Evolutionary conservation across 306 rosid genomes (phyloP).

Genomic region (Malus fusca): DNA sequence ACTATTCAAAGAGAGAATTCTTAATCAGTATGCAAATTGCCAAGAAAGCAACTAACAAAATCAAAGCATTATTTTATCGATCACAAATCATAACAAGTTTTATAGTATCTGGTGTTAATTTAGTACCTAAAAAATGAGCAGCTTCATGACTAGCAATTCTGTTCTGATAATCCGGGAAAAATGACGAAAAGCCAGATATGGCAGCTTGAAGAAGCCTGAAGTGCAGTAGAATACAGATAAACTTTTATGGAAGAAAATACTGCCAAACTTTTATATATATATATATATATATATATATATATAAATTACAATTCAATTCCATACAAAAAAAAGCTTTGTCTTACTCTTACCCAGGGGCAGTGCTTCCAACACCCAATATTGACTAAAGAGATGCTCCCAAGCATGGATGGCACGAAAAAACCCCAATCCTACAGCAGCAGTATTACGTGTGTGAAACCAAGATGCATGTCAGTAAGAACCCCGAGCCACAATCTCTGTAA

Average conservation of each 20-base stretch:
- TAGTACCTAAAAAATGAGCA: constrained; percentile 79
- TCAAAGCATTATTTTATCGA: neutral
- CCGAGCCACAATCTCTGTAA: neutral
- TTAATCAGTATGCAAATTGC: neutral
- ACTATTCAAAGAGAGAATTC: constrained; percentile 24
- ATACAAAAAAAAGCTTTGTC: constrained; percentile 4
- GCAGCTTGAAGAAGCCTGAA: constrained; percentile 95
- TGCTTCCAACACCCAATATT: constrained; percentile 90
- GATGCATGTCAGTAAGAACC: neutral
- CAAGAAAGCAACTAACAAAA: constrained; percentile 40
- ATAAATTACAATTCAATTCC: neutral
- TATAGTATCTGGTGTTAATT: neutral
- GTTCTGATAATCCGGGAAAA: constrained; percentile 90
- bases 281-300: too few species aligned
- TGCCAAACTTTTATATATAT: neutral
- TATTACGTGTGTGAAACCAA: constrained; percentile 6
- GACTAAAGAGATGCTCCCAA: constrained; percentile 80
- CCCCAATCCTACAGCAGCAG: constrained; percentile 73
- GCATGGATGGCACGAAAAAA: constrained; percentile 82
- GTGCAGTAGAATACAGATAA: constrained; percentile 17
- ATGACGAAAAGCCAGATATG: constrained; percentile 71
- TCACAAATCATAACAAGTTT: neutral
- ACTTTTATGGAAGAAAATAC: constrained; percentile 12
- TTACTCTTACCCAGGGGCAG: constrained; percentile 66
- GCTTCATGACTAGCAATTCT: constrained; percentile 93